These are phyloP conservation scores for Daedaleopsis nitida DNA, from an alignment of 768 basidiomycete species.

Conservation along the genomic window DNA sequence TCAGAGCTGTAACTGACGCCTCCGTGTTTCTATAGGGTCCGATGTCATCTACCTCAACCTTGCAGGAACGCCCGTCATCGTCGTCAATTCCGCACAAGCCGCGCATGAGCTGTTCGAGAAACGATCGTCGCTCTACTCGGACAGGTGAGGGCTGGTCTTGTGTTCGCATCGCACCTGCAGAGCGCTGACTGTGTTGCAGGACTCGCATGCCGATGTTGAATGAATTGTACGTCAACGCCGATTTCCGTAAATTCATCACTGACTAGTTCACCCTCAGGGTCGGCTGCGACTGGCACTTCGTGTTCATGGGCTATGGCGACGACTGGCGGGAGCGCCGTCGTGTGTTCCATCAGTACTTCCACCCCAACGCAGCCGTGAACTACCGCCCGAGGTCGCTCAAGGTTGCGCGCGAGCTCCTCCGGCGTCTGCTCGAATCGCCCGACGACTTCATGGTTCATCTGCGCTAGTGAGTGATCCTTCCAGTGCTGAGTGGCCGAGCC, in stretches of 20 bases:
- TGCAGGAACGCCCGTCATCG: conserved; percentile 26
- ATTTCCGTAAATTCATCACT: not conserved
- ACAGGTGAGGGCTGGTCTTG: conserved; percentile 21
- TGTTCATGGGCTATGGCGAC: conserved; percentile 42
- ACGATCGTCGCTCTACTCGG: conserved; percentile 34
- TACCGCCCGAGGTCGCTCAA: conserved; percentile 36
- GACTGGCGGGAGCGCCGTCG: conserved; percentile 45
- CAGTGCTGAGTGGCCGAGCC: not conserved
- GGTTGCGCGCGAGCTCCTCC: conserved; percentile 36
- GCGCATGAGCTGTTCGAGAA: conserved; percentile 35
- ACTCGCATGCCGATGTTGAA: conserved; percentile 29
- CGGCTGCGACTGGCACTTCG: conserved; percentile 45
- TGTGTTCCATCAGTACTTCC: conserved; percentile 45
- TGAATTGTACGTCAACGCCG: conserved; percentile 25
- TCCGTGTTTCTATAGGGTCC: conserved; percentile 17
- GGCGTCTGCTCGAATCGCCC: conserved; percentile 36
- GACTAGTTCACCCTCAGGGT: conserved; percentile 32
- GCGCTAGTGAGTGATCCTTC: conserved; percentile 36
- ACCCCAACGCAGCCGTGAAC: conserved; percentile 33
- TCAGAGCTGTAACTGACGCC: not conserved
- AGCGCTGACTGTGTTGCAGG: conserved; percentile 4
- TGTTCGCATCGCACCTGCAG: conserved; percentile 1
- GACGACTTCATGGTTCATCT: conserved; percentile 40
- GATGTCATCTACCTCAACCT: conserved; percentile 30
- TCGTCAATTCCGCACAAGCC: conserved; percentile 32